Percentiles rank a stretch among this genome's conserved stretches.
These are phyloP conservation scores for Lophium mytilinum DNA, from an alignment of 495 filamentous ascomycete species.

Conservation along the genomic window DNA sequence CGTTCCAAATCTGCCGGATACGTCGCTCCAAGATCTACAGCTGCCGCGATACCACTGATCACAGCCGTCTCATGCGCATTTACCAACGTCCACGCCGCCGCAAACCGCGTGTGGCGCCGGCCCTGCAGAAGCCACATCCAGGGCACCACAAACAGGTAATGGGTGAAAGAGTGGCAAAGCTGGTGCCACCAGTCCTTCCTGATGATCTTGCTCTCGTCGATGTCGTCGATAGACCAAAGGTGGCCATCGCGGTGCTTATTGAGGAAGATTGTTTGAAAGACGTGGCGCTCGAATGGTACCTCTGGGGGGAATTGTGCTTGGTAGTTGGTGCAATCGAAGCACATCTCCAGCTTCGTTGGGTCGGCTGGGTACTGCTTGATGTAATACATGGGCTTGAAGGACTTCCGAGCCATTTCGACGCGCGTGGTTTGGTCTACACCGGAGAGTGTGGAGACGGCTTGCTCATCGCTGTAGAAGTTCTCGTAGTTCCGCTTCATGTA, in stretches of 20 bases:
- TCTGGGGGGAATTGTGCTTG: conserved; percentile 66
- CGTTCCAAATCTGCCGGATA: conserved; percentile 55
- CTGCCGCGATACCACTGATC: conserved; percentile 70
- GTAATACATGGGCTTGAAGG: conserved; percentile 74
- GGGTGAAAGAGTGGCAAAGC: conserved; percentile 72
- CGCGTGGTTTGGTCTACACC: conserved; percentile 41
- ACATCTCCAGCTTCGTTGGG: conserved; percentile 71
- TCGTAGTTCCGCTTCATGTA: conserved; percentile 77
- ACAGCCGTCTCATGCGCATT: conserved; percentile 80
- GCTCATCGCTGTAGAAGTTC: conserved; percentile 48
- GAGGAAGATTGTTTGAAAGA: conserved; percentile 80
- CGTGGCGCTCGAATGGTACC: conserved; percentile 49
- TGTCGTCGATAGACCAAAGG: conserved; percentile 66
- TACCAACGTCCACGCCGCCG: conserved; percentile 71
- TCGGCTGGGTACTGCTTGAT: conserved; percentile 60
- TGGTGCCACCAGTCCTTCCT: conserved; percentile 79
- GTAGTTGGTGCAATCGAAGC: conserved; percentile 79
- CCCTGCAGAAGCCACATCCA: conserved; percentile 79
- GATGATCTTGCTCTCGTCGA: conserved; percentile 62
- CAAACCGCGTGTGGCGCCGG: conserved; percentile 57
- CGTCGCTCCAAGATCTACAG: conserved; percentile 66
- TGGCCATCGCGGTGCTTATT: conserved; percentile 54
- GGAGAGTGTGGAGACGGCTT: conserved; percentile 37
- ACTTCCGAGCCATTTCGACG: conserved; percentile 45
- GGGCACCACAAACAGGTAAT: conserved; percentile 68